A percentile compares a stretch with the other conserved stretches of the same genome.
These are phyloP conservation scores for Pseudoscleropodium purum DNA, from an alignment of 225 moss, liverwort and hornwort species.

Conservation along the genomic window DNA sequence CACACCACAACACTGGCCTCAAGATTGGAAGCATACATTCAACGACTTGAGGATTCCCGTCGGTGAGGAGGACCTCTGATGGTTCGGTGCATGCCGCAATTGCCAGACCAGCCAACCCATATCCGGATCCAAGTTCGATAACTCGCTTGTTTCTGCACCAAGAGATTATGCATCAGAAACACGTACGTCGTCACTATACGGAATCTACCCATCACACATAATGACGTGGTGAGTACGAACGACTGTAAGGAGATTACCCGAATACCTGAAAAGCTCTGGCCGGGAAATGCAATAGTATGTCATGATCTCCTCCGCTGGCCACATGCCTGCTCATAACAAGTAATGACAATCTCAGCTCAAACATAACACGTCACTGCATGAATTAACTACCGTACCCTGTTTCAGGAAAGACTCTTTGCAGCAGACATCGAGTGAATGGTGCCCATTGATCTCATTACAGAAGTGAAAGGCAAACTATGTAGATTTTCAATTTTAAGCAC, in stretches of 20 bases:
- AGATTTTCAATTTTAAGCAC: background rate
- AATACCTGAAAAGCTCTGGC: constrained; percentile 56
- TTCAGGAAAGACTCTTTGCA: background rate
- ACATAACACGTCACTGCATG: background rate
- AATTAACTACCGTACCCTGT: background rate
- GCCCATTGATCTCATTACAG: background rate
- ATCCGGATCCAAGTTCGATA: constrained; percentile 76
- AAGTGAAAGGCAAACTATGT: background rate
- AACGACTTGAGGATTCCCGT: constrained; percentile 82
- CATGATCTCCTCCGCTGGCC: constrained; percentile 94
- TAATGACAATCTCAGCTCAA: background rate
- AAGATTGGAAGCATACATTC: constrained; percentile 40
- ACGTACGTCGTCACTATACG: background rate
- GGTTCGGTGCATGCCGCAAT: constrained; percentile 76
- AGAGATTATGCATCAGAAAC: background rate
- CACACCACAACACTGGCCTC: background rate
- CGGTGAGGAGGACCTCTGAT: constrained; percentile 68
- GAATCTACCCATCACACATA: background rate
- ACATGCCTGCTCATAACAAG: constrained; percentile 43
- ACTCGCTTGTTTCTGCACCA: constrained; percentile 59
- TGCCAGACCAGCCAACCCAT: constrained; percentile 80
- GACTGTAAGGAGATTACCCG: background rate
- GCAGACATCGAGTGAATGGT: background rate
- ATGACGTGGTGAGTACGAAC: background rate
- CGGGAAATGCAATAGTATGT: constrained; percentile 65